phyloP scores from a whole-genome alignment of 2,329 filamentous ascomycete species.

The Nemania sp. region DNA sequence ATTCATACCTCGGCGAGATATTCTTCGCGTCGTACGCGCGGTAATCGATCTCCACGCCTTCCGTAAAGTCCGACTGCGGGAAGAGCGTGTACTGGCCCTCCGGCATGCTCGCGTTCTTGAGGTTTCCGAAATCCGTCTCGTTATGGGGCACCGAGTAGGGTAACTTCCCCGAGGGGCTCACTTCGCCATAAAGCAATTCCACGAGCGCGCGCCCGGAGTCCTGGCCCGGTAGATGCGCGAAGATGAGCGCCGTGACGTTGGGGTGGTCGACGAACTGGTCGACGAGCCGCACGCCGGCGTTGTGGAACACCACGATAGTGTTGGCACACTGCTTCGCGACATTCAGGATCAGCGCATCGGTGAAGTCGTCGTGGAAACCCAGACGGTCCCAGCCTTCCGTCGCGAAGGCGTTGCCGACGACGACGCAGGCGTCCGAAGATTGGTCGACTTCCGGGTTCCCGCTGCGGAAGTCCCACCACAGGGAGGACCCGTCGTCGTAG shows the following conservation, averaged over 20 bases:
- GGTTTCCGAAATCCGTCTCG: constrained; percentile 49
- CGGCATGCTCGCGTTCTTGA: constrained; percentile 38
- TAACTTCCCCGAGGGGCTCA: constrained; percentile 51
- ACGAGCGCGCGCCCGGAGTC: constrained; percentile 74
- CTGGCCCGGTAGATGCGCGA: constrained; percentile 44
- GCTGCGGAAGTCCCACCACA: constrained; percentile 52
- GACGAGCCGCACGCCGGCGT: constrained; percentile 61
- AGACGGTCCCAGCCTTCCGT: constrained; percentile 64
- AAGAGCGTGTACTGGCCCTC: constrained; percentile 48
- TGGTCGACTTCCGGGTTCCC: constrained; percentile 45
- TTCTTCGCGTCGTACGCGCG: constrained; percentile 62
- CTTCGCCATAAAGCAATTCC: constrained; percentile 71
- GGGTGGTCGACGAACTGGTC: constrained; percentile 63
- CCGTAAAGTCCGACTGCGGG: constrained; percentile 50
- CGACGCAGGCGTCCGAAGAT: constrained; percentile 59
- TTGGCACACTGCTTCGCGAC: constrained; percentile 57
- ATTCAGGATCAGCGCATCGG: constrained; percentile 52
- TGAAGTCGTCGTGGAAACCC: constrained; percentile 62
- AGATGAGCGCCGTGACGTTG: constrained; percentile 75
- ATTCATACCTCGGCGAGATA: constrained; percentile 64
- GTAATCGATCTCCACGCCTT: constrained; percentile 68
- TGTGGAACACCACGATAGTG: constrained; percentile 66
- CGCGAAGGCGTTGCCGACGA: constrained; percentile 61
- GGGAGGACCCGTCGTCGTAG: constrained; percentile 48
- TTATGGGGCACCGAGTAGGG: constrained; percentile 56